These are phyloP conservation scores for Coemansia sp. DNA, from an alignment of 192 early-diverging fungal genomes.

Conservation along the genomic window DNA sequence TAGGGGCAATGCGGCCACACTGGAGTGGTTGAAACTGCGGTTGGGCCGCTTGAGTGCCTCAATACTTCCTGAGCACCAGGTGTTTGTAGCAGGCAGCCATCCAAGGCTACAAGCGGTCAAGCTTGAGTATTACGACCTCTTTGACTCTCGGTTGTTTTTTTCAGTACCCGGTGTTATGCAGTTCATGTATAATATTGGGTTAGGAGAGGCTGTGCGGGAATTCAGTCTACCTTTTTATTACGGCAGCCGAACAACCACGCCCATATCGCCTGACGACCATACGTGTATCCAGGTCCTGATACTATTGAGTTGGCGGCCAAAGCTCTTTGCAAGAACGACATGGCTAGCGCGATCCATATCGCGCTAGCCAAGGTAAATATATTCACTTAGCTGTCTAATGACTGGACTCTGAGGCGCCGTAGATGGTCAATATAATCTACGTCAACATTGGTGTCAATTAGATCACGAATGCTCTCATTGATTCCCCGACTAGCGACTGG, in stretches of 20 bases:
- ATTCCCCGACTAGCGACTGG: background rate
- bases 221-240: too few species aligned
- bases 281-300: background rate
- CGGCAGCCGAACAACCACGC: too few species aligned
- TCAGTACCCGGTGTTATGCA: too few species aligned
- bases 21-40: background rate
- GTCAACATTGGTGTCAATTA: background rate
- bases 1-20: background rate
- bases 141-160: too few species aligned
- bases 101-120: background rate
- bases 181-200: background rate
- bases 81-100: background rate
- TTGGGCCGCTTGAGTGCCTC: background rate
- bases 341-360: too few species aligned
- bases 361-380: too few species aligned
- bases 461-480: background rate
- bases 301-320: background rate
- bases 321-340: background rate
- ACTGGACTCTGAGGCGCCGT: background rate
- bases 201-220: background rate
- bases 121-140: background rate
- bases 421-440: background rate
- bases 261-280: background rate
- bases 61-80: background rate
- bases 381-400: background rate